A percentile compares a stretch with the other conserved stretches of the same genome.
phyloP scores from a whole-genome alignment of 352 stramenopile genomes.

The Pythium plurisporium region DNA sequence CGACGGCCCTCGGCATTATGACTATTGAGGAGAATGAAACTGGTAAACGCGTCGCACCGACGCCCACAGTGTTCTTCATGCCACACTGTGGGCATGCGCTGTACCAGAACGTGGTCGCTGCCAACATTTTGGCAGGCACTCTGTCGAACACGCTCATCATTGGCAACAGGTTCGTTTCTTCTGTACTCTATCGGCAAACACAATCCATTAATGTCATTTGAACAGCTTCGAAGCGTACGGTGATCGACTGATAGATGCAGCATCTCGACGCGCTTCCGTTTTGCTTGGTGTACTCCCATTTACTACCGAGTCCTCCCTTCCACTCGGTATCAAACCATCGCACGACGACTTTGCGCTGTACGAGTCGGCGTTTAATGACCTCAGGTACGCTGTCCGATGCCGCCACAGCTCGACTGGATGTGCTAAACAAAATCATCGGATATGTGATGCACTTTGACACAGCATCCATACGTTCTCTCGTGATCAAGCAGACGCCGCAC shows the following conservation, averaged over 20 bases:
- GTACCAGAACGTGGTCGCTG: slow-evolving; percentile 87
- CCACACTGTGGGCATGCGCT: slow-evolving; percentile 84
- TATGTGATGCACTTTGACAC: not conserved
- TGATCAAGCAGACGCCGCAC: slow-evolving; percentile 2
- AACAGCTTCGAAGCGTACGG: slow-evolving; percentile 75
- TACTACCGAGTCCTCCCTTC: slow-evolving; percentile 38
- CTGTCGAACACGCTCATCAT: slow-evolving; percentile 62
- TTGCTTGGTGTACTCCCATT: slow-evolving; percentile 51
- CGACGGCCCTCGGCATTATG: slow-evolving; percentile 31
- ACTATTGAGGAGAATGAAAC: slow-evolving; percentile 67
- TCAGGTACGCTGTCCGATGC: slow-evolving; percentile 27
- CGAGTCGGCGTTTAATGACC: slow-evolving; percentile 78
- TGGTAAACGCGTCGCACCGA: slow-evolving; percentile 30
- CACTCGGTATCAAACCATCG: slow-evolving; percentile 32
- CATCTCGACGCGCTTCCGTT: slow-evolving; percentile 36
- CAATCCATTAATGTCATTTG: not conserved
- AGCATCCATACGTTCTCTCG: slow-evolving; percentile 20
- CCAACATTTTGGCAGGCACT: slow-evolving; percentile 53
- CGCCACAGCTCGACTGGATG: not conserved
- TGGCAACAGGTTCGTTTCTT: slow-evolving; percentile 73
- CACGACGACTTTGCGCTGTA: slow-evolving; percentile 59
- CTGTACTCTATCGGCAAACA: not conserved
- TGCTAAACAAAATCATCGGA: not conserved
- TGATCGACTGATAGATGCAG: slow-evolving; percentile 49
- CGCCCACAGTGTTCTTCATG: slow-evolving; percentile 89